These are phyloP conservation scores for Tetramitus jugosus DNA, from an alignment of 208 protist genomes.

Conservation along the genomic window DNA sequence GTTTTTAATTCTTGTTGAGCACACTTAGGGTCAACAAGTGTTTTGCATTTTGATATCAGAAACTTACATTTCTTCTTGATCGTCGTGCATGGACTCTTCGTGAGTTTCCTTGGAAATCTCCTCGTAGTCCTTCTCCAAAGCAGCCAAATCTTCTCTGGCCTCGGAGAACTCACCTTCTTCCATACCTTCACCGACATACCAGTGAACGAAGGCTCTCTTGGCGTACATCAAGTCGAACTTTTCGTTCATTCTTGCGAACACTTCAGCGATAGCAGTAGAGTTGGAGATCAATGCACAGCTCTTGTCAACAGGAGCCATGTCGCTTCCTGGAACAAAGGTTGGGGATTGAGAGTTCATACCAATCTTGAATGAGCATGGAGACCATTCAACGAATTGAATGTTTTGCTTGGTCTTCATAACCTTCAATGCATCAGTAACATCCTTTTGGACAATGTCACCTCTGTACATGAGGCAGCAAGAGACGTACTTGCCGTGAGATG, in stretches of 20 bases:
- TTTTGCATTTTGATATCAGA: too few relatives aligned
- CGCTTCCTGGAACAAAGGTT: conserved; percentile 81
- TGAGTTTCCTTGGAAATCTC: conserved; percentile 66
- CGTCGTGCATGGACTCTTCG: conserved; percentile 25
- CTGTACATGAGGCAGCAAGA: conserved; percentile 93
- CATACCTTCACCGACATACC: conserved; percentile 93
- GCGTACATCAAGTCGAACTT: conserved; percentile 92
- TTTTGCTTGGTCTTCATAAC: conserved; percentile 87
- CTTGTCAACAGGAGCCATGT: conserved; percentile 72
- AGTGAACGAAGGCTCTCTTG: conserved; percentile 91
- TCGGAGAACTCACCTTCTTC: conserved; percentile 92
- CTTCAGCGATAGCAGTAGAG: conserved; percentile 78
- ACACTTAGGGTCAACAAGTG: too few relatives aligned
- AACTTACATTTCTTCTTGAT: conserved; percentile 20
- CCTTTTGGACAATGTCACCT: conserved; percentile 92
- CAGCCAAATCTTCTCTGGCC: conserved; percentile 86
- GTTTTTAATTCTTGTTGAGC: too few relatives aligned
- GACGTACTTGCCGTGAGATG: conserved; percentile 92
- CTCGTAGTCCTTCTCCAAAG: conserved; percentile 93
- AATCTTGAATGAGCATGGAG: conserved; percentile 79
- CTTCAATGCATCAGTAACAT: conserved; percentile 81
- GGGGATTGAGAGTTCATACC: conserved; percentile 84
- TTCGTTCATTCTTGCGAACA: conserved; percentile 80
- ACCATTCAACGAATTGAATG: conserved; percentile 90
- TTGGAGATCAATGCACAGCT: conserved; percentile 80